A percentile compares a stretch with the other conserved stretches of the same genome.
phyloP scores from a whole-genome alignment of 202 grass and related monocot genomes.

The Schoenoplectus triqueter region DNA sequence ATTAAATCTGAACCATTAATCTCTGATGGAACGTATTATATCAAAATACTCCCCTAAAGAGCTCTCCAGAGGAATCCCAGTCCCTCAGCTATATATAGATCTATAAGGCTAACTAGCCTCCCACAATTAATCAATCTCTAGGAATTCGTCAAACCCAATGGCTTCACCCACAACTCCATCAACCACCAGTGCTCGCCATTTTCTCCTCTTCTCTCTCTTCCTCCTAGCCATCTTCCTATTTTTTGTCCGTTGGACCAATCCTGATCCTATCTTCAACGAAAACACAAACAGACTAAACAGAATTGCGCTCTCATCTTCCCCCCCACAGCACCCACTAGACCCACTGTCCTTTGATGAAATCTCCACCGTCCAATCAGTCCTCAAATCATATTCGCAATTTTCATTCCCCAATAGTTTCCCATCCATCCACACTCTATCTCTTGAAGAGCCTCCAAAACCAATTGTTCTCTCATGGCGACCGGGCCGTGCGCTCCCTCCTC shows the following conservation, averaged over 20 bases:
- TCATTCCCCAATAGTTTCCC: conserved; percentile 42
- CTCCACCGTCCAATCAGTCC: conserved; percentile 11
- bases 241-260: background rate
- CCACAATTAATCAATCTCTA: background rate
- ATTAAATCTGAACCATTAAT: no score
- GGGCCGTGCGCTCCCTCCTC: conserved; percentile 29
- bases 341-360: conserved; percentile 55
- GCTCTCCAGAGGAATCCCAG: no score
- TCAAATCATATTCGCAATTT: conserved; percentile 33
- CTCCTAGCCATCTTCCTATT: conserved; percentile 26
- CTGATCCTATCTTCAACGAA: background rate
- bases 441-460: conserved; percentile 62
- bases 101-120: background rate
- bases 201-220: background rate
- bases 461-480: conserved; percentile 34
- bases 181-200: background rate
- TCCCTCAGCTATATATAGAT: background rate
- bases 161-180: background rate
- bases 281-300: conserved; percentile 24
- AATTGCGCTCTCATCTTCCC: background rate
- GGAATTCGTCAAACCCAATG: background rate
- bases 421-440: conserved; percentile 55
- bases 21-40: no score
- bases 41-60: no score
- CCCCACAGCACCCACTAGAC: conserved; percentile 48